Base-by-base conservation (phyloP, 2,329 filamentous ascomycete genomes). In the Diplocarpon mali region DNA sequence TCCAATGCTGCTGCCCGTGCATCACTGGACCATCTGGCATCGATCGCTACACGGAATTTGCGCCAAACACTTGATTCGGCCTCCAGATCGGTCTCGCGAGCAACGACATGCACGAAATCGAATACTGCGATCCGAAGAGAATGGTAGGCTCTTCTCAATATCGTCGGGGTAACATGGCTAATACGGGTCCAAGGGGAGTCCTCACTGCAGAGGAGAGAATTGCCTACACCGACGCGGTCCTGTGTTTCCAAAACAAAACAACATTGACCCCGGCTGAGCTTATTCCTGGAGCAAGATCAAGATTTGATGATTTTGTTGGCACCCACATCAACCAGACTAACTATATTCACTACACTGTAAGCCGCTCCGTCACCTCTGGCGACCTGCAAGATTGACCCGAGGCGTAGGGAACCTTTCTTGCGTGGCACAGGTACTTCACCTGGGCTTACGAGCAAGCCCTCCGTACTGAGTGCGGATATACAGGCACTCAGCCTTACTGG, bases 391-490 rank as follows among this genome's bases (percentile, higher is more conserved):
- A 20, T 15, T 12, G 17, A 17, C 11, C 35, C 20, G 15, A n/a
- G 6, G 31, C 8, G 7, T 27, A 52, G 44, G 45, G 42, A 5
- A 55, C 45, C 52, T 67, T 69, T 54, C 54, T 69, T 36, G 59
- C 62, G 17, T 69, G 67, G 67, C 68, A 69, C 48, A 60, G 67
- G 29, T 64, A 65, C 48, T 69, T 62, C 50, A 56, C 65, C 35
- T 62, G 58, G 45, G 51, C 62, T 11, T 69, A 66, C 44, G 68
- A 70, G 46, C 53, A 63, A 45, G 62, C 63, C 34, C 59, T 70
- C 5, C 57, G 60, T 17, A 51, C 64, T 2, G 62, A 67, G 30
- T 70, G 67, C 48, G 63, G 65, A 29, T 70, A 69, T 49, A 61
- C 52, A 2, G 67, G 66, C 24, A 54, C 57, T 9, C 62, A 67